A percentile compares a stretch with the other conserved stretches of the same genome.
These are phyloP conservation scores for Westerdykella ornata DNA, from an alignment of 2,329 filamentous ascomycete genomes.

Conservation along the genomic window DNA sequence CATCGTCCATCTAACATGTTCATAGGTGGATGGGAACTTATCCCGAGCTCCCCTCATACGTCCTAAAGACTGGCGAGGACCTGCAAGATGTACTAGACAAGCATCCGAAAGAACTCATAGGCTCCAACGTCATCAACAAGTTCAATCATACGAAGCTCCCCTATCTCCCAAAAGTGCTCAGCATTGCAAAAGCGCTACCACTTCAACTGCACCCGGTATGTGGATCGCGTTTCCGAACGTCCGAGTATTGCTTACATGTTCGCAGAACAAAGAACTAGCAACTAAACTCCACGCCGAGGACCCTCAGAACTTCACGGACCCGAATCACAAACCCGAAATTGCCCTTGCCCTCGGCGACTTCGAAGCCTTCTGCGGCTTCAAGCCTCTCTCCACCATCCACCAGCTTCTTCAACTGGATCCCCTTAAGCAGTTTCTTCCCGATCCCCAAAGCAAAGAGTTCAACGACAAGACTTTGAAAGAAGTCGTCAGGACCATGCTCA, in stretches of 20 bases:
- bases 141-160: slow-evolving; percentile 60
- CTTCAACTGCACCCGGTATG: slow-evolving; percentile 62
- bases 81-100: slow-evolving; percentile 59
- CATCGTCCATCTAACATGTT: slow-evolving; percentile 7
- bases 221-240: neutral
- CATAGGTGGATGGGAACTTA: slow-evolving; percentile 67
- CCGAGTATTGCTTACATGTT: slow-evolving; percentile 4
- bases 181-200: slow-evolving; percentile 67
- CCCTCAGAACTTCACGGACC: slow-evolving; percentile 60
- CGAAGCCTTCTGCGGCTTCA: slow-evolving; percentile 71
- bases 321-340: slow-evolving; percentile 76
- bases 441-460: slow-evolving; percentile 41
- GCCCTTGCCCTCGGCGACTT: slow-evolving; percentile 65
- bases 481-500: slow-evolving; percentile 51
- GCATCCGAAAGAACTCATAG: slow-evolving; percentile 57
- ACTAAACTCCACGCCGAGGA: slow-evolving; percentile 57
- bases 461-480: slow-evolving; percentile 53
- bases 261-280: slow-evolving; percentile 56
- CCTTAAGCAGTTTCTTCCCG: slow-evolving; percentile 50
- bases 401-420: slow-evolving; percentile 52
- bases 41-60: slow-evolving; percentile 59
- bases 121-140: slow-evolving; percentile 53
- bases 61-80: slow-evolving; percentile 56
- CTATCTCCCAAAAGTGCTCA: slow-evolving; percentile 69
- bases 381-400: slow-evolving; percentile 56